A percentile compares a stretch with the other conserved stretches of the same genome.
These are phyloP conservation scores for Atalantia buxifolia DNA, from an alignment of 345 rosid species.

Conservation along the genomic window DNA sequence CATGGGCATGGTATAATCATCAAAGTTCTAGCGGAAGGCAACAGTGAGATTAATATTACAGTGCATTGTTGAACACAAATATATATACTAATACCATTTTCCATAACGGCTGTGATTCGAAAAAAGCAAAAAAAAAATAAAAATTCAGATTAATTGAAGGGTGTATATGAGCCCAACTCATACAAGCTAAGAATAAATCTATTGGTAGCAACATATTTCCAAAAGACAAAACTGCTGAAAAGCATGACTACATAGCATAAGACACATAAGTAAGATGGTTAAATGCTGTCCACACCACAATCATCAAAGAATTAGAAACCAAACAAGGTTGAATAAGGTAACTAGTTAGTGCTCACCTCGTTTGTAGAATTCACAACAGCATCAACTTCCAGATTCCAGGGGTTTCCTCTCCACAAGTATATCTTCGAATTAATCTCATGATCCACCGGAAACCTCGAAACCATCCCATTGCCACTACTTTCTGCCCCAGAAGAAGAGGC, in stretches of 20 bases:
- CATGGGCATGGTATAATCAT: background rate
- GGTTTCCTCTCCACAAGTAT: conserved; percentile 91
- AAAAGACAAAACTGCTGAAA: background rate
- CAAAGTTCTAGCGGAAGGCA: background rate
- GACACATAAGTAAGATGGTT: background rate
- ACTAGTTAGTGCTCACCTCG: conserved; percentile 55
- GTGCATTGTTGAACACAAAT: background rate
- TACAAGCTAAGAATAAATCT: background rate
- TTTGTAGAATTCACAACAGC: conserved; percentile 97
- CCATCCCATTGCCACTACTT: conserved; percentile 49
- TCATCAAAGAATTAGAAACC: background rate
- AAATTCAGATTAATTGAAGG: background rate
- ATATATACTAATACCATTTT: background rate
- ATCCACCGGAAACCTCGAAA: conserved; percentile 84
- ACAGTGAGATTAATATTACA: background rate
- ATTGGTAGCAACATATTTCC: background rate
- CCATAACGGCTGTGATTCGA: background rate
- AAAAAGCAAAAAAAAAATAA: background rate
- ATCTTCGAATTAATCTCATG: conserved; percentile 79
- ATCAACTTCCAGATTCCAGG: conserved; percentile 98
- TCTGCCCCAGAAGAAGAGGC: conserved; percentile 47
- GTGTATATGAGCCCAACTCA: background rate
- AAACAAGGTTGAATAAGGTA: background rate
- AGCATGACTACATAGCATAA: background rate
- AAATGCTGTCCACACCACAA: background rate